phyloP scores from a whole-genome alignment of 257 asterid genomes.

The Gentiana straminea region DNA sequence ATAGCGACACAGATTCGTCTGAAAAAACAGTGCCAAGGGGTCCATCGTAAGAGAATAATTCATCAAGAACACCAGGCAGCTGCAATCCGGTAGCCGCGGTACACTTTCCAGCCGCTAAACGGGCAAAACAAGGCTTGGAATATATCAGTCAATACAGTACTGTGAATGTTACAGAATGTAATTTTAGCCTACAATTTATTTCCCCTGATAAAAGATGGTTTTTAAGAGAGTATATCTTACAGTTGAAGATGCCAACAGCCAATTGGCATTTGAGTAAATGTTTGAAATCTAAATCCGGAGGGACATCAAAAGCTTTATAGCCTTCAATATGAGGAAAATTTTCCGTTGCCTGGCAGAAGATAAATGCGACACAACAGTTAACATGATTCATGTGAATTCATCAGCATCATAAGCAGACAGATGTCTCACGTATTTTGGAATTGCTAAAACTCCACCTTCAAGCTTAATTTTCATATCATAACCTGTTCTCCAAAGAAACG shows the following conservation, averaged over 20 bases:
- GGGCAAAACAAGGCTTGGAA: background rate
- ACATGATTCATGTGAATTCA: background rate
- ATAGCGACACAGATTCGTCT: conserved; percentile 41
- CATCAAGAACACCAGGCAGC: conserved; percentile 90
- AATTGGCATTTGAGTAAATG: conserved; percentile 58
- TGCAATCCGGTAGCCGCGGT: conserved; percentile 66
- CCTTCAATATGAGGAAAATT: conserved; percentile 69
- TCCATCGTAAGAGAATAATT: conserved; percentile 66
- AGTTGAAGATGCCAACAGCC: conserved; percentile 53
- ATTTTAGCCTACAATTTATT: too few species aligned
- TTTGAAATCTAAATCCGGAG: conserved; percentile 37
- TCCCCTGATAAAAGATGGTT: too few species aligned
- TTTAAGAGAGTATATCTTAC: conserved; percentile 33
- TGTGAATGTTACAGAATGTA: background rate
- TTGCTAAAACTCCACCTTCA: conserved; percentile 31
- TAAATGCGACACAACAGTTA: too few species aligned
- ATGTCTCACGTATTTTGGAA: conserved; percentile 53
- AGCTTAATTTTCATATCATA: conserved; percentile 53
- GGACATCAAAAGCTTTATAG: conserved; percentile 50
- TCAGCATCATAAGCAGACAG: conserved; percentile 1
- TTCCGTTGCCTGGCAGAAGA: conserved; percentile 39
- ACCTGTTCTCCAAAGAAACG: conserved; percentile 34
- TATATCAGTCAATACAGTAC: background rate
- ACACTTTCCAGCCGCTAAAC: conserved; percentile 48
- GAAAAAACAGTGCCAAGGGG: conserved; percentile 74